These are phyloP conservation scores for Skeletonema menzelii DNA, from an alignment of 108 stramenopile genomes.

Conservation along the genomic window DNA sequence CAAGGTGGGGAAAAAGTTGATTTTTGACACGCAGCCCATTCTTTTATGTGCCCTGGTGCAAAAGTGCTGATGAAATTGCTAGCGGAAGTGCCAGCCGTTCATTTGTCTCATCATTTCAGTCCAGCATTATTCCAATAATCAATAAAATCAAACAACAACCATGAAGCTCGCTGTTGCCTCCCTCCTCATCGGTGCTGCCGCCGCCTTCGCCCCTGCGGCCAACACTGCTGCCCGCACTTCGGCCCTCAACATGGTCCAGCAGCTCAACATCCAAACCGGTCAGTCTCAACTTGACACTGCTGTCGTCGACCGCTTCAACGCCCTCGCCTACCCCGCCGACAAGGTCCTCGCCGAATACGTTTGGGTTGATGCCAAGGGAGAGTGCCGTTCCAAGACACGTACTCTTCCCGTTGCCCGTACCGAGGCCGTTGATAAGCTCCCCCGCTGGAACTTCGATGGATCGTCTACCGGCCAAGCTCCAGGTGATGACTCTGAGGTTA, in stretches of 20 bases:
- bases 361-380: conserved; percentile 90
- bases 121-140: background rate
- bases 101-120: background rate
- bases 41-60: too few species aligned
- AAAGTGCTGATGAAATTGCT: too few species aligned
- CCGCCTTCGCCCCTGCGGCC: background rate
- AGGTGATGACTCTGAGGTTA: conserved; percentile 96
- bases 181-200: conserved; percentile 1
- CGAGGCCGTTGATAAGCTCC: conserved; percentile 59
- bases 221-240: background rate
- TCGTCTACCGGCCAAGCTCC: conserved; percentile 95
- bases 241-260: conserved; percentile 29
- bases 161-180: background rate
- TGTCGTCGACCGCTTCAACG: conserved; percentile 64
- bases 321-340: conserved; percentile 68
- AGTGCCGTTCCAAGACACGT: conserved; percentile 85
- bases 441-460: conserved; percentile 98
- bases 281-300: conserved; percentile 74
- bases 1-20: too few species aligned
- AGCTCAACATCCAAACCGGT: conserved; percentile 55
- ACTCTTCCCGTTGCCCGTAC: conserved; percentile 66
- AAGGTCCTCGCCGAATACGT: conserved; percentile 88
- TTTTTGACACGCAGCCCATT: too few species aligned
- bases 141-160: background rate
- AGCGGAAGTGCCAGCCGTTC: too few species aligned